Percentiles rank a stretch among this genome's conserved stretches.
These are phyloP conservation scores for Solanum rostratum DNA, from an alignment of 257 asterid species.

Conservation along the genomic window DNA sequence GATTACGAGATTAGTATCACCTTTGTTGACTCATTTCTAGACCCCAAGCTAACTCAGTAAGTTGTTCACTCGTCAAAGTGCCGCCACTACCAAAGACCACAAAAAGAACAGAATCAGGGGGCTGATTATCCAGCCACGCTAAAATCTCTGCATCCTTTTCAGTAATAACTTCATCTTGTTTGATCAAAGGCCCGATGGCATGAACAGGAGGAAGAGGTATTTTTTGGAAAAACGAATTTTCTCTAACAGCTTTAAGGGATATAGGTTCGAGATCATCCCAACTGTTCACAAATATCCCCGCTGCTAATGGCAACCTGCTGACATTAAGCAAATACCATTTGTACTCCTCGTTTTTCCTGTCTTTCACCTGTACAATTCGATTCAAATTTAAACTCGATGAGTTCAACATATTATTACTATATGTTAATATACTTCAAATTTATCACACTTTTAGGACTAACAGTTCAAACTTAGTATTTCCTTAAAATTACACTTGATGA, in stretches of 20 bases:
- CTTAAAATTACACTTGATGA: too few species aligned
- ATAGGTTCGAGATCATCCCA: constrained; percentile 33
- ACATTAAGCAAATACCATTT: constrained; percentile 22
- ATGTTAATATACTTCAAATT: background rate
- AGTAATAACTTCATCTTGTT: background rate
- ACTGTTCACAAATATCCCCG: constrained; percentile 25
- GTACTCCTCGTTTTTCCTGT: constrained; percentile 30
- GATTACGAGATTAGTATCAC: background rate
- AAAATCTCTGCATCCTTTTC: constrained; percentile 3
- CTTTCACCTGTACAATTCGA: background rate
- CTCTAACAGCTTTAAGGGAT: constrained; percentile 17
- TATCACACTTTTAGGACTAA: background rate
- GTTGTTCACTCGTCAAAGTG: constrained; percentile 21
- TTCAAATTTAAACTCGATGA: background rate
- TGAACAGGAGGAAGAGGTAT: constrained; percentile 19
- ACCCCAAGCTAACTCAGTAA: constrained; percentile 31
- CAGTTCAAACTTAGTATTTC: background rate
- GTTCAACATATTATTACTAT: background rate
- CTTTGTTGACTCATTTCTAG: constrained; percentile 30
- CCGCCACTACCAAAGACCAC: constrained; percentile 43
- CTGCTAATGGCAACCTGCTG: constrained; percentile 3
- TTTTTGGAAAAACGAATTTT: constrained; percentile 11
- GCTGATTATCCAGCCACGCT: constrained; percentile 32
- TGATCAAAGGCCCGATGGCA: constrained; percentile 30
- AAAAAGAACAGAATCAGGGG: constrained; percentile 24